These are phyloP conservation scores for Darksidea phi DNA, from an alignment of 495 filamentous ascomycete species.

Conservation along the genomic window DNA sequence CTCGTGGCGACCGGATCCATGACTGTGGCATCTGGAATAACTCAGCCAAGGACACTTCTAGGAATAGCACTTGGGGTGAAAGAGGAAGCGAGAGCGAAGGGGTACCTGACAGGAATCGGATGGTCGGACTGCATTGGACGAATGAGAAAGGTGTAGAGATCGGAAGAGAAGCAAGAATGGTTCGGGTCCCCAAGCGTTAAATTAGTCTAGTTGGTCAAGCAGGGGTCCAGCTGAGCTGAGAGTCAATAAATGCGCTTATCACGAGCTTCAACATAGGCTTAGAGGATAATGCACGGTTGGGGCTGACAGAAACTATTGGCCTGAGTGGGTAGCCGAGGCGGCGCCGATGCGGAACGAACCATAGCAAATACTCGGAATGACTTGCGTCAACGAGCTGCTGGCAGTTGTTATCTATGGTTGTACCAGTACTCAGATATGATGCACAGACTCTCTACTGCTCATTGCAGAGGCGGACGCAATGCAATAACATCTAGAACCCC, in stretches of 20 bases:
- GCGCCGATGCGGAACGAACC: not conserved
- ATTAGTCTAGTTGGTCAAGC: too few relatives aligned
- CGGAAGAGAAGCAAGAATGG: too few relatives aligned
- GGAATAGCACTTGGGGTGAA: slow-evolving; percentile 1
- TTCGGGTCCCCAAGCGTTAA: too few relatives aligned
- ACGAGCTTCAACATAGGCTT: not conserved
- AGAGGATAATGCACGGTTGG: not conserved
- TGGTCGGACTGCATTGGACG: too few relatives aligned
- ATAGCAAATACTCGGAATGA: not conserved
- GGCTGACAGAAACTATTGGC: not conserved
- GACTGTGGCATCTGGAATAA: not conserved
- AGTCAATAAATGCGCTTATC: too few relatives aligned
- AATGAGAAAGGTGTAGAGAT: too few relatives aligned
- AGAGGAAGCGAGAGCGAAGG: not conserved
- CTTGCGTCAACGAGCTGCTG: not conserved
- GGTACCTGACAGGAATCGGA: not conserved
- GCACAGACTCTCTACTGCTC: too few relatives aligned
- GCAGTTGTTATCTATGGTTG: too few relatives aligned
- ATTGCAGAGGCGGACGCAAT: too few relatives aligned
- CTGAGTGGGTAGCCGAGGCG: not conserved
- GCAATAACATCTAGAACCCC: too few relatives aligned
- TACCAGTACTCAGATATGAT: too few relatives aligned
- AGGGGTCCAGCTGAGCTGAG: too few relatives aligned
- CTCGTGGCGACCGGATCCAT: not conserved
- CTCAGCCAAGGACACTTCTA: not conserved